phyloP scores from a whole-genome alignment of 257 asterid genomes.

The Plectranthus barbatus region DNA sequence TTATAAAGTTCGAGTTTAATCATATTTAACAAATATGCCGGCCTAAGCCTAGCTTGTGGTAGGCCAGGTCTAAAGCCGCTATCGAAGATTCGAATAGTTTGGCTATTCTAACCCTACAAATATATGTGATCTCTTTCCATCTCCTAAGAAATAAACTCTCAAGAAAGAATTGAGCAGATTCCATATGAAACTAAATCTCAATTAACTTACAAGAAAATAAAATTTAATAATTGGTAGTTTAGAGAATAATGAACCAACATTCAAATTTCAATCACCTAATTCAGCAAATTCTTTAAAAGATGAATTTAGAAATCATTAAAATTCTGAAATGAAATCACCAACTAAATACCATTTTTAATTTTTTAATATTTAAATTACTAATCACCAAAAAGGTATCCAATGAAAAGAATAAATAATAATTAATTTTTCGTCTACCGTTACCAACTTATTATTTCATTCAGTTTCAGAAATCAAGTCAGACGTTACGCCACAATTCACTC shows the following conservation, averaged over 20 bases:
- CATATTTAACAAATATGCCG: too few species aligned
- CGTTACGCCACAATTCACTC: constrained; percentile 6
- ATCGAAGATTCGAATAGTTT: too few species aligned
- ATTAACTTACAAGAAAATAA: not conserved
- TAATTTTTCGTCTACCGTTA: not conserved
- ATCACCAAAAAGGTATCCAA: constrained; percentile 13
- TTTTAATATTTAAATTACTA: not conserved
- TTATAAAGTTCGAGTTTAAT: too few species aligned
- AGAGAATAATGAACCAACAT: not conserved
- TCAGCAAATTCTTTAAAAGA: not conserved
- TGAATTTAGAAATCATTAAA: not conserved
- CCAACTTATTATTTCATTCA: not conserved
- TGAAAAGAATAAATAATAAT: not conserved
- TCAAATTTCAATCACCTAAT: not conserved
- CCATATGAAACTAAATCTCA: not conserved
- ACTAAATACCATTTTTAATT: not conserved
- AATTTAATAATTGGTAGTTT: not conserved
- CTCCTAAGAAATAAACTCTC: too few species aligned
- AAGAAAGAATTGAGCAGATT: not conserved
- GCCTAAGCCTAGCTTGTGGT: too few species aligned
- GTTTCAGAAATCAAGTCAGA: constrained; percentile 14
- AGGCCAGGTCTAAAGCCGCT: too few species aligned
- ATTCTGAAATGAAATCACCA: not conserved
- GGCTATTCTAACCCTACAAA: too few species aligned
- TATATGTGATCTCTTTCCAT: too few species aligned